Conservation (phyloP, 2,329 filamentous ascomycete genomes). For the Pseudodiploospora longispora region DNA sequence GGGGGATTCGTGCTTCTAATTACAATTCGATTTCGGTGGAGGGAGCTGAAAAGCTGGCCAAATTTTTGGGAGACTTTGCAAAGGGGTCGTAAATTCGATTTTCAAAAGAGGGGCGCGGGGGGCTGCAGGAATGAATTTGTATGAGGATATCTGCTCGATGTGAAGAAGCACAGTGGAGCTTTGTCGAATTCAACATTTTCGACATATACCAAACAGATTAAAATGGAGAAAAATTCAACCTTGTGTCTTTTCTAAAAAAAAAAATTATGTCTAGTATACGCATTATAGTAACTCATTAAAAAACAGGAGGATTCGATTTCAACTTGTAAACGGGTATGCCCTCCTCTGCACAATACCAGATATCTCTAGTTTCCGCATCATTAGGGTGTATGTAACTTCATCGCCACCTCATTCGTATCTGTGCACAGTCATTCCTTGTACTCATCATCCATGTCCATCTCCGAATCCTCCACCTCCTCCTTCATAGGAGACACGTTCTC, state of each 20-base stretch:
- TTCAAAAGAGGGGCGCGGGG: too few relatives aligned
- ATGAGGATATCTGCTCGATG: too few relatives aligned
- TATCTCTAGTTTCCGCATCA: too few relatives aligned
- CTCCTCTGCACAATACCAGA: too few relatives aligned
- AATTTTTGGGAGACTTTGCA: slow-evolving; percentile 52
- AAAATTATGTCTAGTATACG: too few relatives aligned
- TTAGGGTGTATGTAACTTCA: too few relatives aligned
- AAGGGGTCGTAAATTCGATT: slow-evolving; percentile 16
- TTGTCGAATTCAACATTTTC: slow-evolving; percentile 6
- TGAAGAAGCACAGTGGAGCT: background rate
- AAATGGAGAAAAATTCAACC: background rate
- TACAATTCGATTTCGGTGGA: slow-evolving; percentile 76
- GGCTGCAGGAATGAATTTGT: too few relatives aligned
- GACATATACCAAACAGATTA: background rate
- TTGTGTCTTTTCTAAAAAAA: too few relatives aligned
- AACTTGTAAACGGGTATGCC: too few relatives aligned
- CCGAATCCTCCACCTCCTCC: background rate
- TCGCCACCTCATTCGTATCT: too few relatives aligned
- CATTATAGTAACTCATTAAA: too few relatives aligned
- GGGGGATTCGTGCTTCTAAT: slow-evolving; percentile 78
- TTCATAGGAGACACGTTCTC: background rate
- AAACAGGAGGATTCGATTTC: too few relatives aligned
- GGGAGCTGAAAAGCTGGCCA: slow-evolving; percentile 58
- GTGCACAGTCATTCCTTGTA: background rate
- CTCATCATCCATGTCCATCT: slow-evolving; percentile 11